Conservation (phyloP, 495 filamentous ascomycete species). For the Gamarada debralockiae region DNA sequence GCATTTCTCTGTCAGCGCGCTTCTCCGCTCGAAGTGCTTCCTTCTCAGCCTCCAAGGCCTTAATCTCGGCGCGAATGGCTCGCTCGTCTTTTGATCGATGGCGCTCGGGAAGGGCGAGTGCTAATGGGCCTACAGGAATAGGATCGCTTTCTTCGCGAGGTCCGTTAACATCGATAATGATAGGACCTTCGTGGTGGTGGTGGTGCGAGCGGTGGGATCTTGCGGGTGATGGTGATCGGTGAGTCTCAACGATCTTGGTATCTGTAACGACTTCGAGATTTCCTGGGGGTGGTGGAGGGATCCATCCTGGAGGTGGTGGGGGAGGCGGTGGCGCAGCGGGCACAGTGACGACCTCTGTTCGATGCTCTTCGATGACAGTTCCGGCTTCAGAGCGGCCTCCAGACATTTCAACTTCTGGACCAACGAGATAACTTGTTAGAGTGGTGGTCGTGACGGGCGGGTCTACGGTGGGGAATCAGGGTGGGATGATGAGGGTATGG, state of each 20-base stretch:
- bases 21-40: conserved; percentile 30
- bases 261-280: conserved; percentile 29
- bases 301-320: conserved; percentile 21
- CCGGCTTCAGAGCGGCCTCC: conserved; percentile 19
- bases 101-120: conserved; percentile 15
- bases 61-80: conserved; percentile 36
- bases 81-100: conserved; percentile 16
- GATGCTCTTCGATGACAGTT: conserved; percentile 18
- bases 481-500: neutral
- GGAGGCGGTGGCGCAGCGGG: conserved; percentile 18
- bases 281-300: conserved; percentile 26
- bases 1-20: conserved; percentile 37
- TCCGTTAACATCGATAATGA: conserved; percentile 20
- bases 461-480: conserved; percentile 1
- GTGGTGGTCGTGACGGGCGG: neutral
- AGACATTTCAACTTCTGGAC: conserved; percentile 18
- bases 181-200: conserved; percentile 30
- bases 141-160: conserved; percentile 22
- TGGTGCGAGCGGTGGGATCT: conserved; percentile 20
- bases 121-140: conserved; percentile 22
- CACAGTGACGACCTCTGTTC: conserved; percentile 22
- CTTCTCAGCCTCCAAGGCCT: conserved; percentile 32
- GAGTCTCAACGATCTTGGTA: conserved; percentile 37
- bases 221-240: conserved; percentile 30
- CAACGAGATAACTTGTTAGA: conserved; percentile 9